Evolutionary conservation across 129 eudicot genomes (phyloP), one percentile per base, ranked within the genome.

Genomic region (Tagetes patula): DNA sequence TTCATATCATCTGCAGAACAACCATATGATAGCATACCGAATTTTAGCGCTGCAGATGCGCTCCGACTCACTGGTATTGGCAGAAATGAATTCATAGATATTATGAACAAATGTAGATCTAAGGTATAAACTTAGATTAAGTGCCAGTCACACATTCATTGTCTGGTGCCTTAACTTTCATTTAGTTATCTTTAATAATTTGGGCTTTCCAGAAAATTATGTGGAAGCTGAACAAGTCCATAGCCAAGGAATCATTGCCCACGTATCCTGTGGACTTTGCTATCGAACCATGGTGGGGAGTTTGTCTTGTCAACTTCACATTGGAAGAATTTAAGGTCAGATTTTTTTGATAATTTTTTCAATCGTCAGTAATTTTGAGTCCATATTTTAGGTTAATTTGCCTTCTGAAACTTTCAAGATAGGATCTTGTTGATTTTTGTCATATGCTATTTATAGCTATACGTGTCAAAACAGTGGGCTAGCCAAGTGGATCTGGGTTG

Each of bases 201-300:
- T 81, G 83, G 87, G 80, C 72, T 72, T 8, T 88, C 77, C 91
- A 95, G 99, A 95, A 95, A 86, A 86, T 95, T 40, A 95, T 95
- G 99, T 95, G 99, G 99, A 95, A 95, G 85, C 85, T 95, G 75
- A 95, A 90, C 85, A 95, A 95, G 91, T 90, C 99, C 59, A 95
- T 95, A 62, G 99, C 99, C 33, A 95, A 86, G 85, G 99, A 95
- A 82, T 84, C 90, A 73, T 76, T 95, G 86, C 99, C 99, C 14
- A 77, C 84, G 67, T 82, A 90, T 74, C 99, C 99, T 45, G 97
- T 95, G 79, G 99, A 95, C 77, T 88, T 95, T 34, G 75, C 77
- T n/a, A 95, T 90, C 52, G 99, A 95, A 78, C 94, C 97, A 63
- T 95, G 99, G 99, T 95, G 99, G 99, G 99, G 96, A 80, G 97